Conservation (phyloP, 78 protist genomes). For the Chrysochromulina parva region DNA sequence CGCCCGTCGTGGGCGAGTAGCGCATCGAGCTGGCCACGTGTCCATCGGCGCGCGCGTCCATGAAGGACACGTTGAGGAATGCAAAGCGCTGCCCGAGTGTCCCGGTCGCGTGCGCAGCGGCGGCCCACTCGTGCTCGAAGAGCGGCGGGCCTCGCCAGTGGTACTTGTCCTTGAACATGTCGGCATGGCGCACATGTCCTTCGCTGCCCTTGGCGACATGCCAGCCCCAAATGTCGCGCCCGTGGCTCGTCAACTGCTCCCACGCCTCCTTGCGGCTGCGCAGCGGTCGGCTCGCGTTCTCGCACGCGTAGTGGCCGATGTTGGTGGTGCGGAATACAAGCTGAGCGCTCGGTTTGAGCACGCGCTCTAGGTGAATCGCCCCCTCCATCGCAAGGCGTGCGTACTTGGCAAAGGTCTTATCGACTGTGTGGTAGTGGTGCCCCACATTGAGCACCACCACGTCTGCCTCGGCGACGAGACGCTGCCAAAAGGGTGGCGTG, state of each 20-base stretch:
- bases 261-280: neutral
- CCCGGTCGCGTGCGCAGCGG: neutral
- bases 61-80: neutral
- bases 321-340: neutral
- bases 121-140: neutral
- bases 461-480: neutral
- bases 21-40: neutral
- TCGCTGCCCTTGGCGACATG: neutral
- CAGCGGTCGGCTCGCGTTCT: neutral
- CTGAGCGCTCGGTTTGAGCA: neutral
- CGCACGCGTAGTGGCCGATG: neutral
- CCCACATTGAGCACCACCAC: neutral
- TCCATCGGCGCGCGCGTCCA: neutral
- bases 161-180: neutral
- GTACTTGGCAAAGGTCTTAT: neutral
- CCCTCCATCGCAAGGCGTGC: neutral
- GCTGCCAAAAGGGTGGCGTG: neutral
- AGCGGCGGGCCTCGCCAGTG: neutral
- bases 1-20: neutral
- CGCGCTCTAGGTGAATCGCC: neutral
- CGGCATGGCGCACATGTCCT: neutral
- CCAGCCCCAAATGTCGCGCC: neutral
- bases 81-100: neutral
- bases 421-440: neutral
- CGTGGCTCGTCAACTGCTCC: neutral